Base-by-base conservation (phyloP, 2,329 filamentous ascomycete genomes). In the Acephala macrosclerotiorum region DNA sequence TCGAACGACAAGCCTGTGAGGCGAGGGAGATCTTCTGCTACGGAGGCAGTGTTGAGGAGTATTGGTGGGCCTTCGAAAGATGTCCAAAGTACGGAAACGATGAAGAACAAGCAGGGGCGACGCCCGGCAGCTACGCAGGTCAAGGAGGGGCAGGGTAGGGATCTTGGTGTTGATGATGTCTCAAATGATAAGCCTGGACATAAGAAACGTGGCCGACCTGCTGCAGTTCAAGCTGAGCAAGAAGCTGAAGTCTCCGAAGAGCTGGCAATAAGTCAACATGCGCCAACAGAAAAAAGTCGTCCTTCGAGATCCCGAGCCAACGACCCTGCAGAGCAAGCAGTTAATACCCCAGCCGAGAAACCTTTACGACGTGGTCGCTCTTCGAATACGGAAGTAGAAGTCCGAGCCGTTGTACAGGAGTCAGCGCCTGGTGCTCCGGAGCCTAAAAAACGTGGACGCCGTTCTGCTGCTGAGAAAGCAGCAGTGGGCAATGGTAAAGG, bases 361-460 rank as follows among this genome's bases (percentile, higher is more conserved):
- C 40, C 42, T 8, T 14, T 33, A 25, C 64, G 58, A 42, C 47
- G 58, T n/a, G 61, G 63, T 14, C 33, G 58, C 33, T 58, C 66
- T 2, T 66, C 63, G 33, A 68, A 68, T 20, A 60, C 53, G 11
- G 58, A 65, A 51, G 49, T 55, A 33, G 63, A 68, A 49, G 2
- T 53, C 8, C 26, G 60, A 36, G 45, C 53, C 22, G 22, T 36
- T 36, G 25, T 26, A 36, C 40, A 60, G 42, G 33, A 57, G 12
- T 36, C 55, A 16, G 8, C 18, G 16, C 55, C 4, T 9, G 16
- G 22, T 55, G 33, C 9, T n/a, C 33, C 26, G 18, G 18, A 22
- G 14, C 33, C 33, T 38, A 38, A 57, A 20, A 38, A 38, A 9
- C 29, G 35, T 36, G 29, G 20, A 25, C 55, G 55, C 20, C 25